Evolutionary conservation across 148 eudicot genomes (phyloP).

Genomic region (Oxyria digyna): DNA sequence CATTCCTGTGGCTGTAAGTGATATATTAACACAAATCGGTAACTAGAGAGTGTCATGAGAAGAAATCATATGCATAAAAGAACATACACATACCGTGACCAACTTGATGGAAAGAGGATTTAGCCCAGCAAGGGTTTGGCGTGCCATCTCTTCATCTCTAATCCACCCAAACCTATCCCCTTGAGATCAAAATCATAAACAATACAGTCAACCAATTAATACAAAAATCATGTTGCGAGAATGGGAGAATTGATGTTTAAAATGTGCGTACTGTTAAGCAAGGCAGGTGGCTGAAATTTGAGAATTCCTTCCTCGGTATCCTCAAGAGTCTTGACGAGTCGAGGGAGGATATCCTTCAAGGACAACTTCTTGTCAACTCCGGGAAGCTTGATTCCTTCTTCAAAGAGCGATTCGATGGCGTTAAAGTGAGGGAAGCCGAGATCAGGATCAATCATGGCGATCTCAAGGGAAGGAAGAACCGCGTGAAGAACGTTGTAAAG

Average conservation of each 20-base stretch:
- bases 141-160: conserved; percentile 30
- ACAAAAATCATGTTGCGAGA: not conserved
- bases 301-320: conserved; percentile 11
- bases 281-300: not conserved
- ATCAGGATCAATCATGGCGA: not conserved
- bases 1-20: conserved; percentile 30
- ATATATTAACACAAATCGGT: not conserved
- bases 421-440: conserved; percentile 5
- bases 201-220: no score
- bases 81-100: conserved; percentile 17
- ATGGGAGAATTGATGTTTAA: not conserved
- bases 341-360: conserved; percentile 26
- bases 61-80: not conserved
- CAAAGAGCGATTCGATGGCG: not conserved
- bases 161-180: conserved; percentile 27
- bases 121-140: conserved; percentile 35
- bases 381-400: conserved; percentile 8
- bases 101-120: conserved; percentile 24
- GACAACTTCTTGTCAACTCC: not conserved
- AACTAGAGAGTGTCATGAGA: not conserved
- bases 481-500: conserved; percentile 2
- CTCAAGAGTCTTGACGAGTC: conserved; percentile 28
- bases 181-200: conserved; percentile 4
- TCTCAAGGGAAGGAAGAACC: not conserved
- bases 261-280: conserved; percentile 2